Evolutionary conservation across 768 basidiomycete species (phyloP).

Genomic region (Serendipita sp.): DNA sequence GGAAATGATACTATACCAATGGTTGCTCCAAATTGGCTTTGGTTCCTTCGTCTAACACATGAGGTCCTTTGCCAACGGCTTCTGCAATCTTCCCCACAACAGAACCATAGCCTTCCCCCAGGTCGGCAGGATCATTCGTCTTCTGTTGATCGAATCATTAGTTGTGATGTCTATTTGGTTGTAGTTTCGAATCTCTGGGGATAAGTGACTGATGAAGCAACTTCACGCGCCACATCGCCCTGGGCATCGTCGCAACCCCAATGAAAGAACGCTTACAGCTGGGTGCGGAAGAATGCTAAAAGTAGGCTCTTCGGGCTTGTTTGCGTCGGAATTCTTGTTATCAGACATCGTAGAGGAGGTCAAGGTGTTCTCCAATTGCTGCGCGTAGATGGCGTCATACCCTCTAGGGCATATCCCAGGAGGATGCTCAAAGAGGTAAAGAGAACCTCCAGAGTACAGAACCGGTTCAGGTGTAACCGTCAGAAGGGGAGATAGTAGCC

Average conservation of each 20-base stretch:
- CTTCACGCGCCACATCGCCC: neutral
- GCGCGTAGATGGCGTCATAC: too few species aligned
- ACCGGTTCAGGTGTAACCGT: too few species aligned
- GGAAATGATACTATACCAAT: neutral
- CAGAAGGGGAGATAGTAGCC: neutral
- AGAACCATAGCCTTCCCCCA: neutral
- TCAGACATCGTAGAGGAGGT: neutral
- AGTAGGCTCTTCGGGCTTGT: neutral
- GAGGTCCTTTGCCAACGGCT: neutral
- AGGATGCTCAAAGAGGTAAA: too few species aligned
- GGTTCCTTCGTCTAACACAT: neutral
- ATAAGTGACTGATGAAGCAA: neutral
- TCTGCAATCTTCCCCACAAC: neutral
- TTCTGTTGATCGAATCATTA: neutral
- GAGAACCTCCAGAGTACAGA: too few species aligned
- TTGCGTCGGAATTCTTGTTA: neutral
- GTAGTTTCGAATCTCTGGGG: neutral
- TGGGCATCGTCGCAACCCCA: neutral
- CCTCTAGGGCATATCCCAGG: too few species aligned
- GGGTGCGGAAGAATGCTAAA: neutral
- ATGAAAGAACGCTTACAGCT: neutral
- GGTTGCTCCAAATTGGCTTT: neutral
- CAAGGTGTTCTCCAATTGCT: too few species aligned
- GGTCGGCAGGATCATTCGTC: conserved; percentile 3
- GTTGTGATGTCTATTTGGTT: neutral